Evolutionary conservation across 139 green algal species (phyloP), one percentile per base, ranked within the genome.

Genomic region (Raphidocelis subcapitata): DNA sequence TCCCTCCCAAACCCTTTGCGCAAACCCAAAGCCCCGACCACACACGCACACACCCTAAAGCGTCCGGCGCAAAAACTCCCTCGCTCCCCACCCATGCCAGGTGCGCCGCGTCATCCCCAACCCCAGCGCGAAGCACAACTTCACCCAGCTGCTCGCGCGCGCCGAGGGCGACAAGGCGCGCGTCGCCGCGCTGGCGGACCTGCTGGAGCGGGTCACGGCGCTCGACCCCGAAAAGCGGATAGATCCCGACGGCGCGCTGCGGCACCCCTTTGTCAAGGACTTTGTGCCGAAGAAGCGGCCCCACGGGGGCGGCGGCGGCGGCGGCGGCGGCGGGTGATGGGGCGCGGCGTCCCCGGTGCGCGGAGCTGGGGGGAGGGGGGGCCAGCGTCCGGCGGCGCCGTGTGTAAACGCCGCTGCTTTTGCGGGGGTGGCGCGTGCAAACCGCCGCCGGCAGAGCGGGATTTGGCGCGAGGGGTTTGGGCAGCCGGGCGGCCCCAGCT

Each of bases 221-320:
- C 88, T 99, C 62, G 95, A 99, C 80, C 95, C 95, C 1, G 95
- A 98, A 23, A 93, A 91, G 72, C 88, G 95, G 55, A 95, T 99
- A 66, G 92, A 87, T 8, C 81, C 92, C 3, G 89, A 93, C 32
- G 72, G 92, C 26, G 94, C 94, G 24, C 86, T 99, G 70, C 68
- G 82, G 8, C 95, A 99, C 77, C 90, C 93, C 8, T 99, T 98
- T 74, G 87, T 99, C 37, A 85, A 83, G 64, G 69, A 84, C 26
- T 81, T 70, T 31, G 67, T 91, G 76, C 84, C 84, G 28, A 81
- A 77, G 47, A 83, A 86, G 75, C 73, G 80, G 29, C 46, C 73
- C 18, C 65, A 63, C 46, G 26, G 54, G 21, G 23, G 52, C 52
- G 52, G 52, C 52, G 52, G 12, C 52, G 52, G 52, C 52, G 52